Evolutionary conservation across 768 basidiomycete species (phyloP).

Genomic region (Suillus alpinus): DNA sequence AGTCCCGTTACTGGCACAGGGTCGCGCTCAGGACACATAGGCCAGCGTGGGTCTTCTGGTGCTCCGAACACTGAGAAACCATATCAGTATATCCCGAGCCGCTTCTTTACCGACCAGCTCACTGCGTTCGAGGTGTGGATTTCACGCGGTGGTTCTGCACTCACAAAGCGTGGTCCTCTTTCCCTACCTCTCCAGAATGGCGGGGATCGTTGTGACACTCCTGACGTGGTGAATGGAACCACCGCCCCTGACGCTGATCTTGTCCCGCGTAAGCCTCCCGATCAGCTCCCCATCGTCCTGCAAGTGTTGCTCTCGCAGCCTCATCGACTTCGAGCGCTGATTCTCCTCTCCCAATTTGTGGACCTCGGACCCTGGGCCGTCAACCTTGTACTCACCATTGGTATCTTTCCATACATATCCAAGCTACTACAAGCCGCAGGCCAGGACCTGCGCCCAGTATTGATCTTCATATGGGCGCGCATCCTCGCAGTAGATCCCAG

Average conservation of each 20-base stretch:
- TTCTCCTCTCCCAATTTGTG: conserved; percentile 94
- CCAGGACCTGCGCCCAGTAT: conserved; percentile 91
- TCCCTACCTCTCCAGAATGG: conserved; percentile 58
- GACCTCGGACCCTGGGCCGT: conserved; percentile 99
- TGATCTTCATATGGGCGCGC: conserved; percentile 98
- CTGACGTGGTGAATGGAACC: conserved; percentile 16
- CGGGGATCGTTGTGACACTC: conserved; percentile 24
- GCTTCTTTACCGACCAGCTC: conserved; percentile 94
- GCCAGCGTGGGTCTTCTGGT: conserved; percentile 26
- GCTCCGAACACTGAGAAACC: conserved; percentile 40
- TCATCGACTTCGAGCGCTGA: conserved; percentile 91
- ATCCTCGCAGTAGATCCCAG: conserved; percentile 95
- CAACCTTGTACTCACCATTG: conserved; percentile 91
- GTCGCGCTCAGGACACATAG: conserved; percentile 8
- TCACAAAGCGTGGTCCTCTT: conserved; percentile 73
- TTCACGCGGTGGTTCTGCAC: conserved; percentile 83
- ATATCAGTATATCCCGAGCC: conserved; percentile 78
- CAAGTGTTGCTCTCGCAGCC: conserved; percentile 97
- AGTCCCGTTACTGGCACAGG: conserved; percentile 17
- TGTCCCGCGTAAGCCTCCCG: conserved; percentile 88
- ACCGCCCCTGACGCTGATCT: conserved; percentile 37
- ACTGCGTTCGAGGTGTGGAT: conserved; percentile 99
- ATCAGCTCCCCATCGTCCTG: conserved; percentile 95
- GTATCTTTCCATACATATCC: conserved; percentile 98
- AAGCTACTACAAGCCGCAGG: conserved; percentile 94